Conservation (phyloP, 805 yeast species). For the Lipomyces lipofer region DNA sequence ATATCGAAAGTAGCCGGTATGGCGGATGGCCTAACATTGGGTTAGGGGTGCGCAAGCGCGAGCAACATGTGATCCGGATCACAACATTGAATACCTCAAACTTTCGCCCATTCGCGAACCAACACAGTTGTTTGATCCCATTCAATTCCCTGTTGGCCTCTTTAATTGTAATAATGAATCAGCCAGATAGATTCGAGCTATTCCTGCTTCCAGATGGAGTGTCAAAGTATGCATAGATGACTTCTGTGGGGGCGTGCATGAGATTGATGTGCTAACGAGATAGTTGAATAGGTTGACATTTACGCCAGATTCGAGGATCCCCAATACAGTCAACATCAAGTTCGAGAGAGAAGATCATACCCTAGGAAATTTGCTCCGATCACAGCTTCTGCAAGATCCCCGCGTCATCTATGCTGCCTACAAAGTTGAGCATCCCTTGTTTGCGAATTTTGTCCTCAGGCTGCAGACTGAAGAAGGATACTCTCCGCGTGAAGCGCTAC, state of each 20-base stretch:
- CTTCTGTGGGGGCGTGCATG: no score
- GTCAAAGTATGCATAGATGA: constrained; percentile 74
- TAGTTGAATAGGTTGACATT: constrained; percentile 58
- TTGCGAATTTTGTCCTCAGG: constrained; percentile 91
- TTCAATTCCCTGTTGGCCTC: no score
- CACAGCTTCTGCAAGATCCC: constrained; percentile 77
- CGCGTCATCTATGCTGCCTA: constrained; percentile 96
- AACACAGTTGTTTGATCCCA: no score
- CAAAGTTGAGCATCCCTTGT: constrained; percentile 96
- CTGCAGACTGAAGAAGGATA: constrained; percentile 95
- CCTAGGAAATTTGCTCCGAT: constrained; percentile 79
- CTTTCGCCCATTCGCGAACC: no score
- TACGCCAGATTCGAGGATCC: constrained; percentile 91
- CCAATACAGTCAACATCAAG: constrained; percentile 88
- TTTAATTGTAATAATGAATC: constrained; percentile 80
- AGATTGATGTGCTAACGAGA: neutral
- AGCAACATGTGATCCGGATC: no score
- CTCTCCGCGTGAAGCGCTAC: constrained; percentile 85
- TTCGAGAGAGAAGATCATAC: constrained; percentile 98
- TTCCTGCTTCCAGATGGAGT: constrained; percentile 97
- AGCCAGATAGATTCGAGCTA: constrained; percentile 98
- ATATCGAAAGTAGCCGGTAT: no score
- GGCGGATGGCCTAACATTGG: no score
- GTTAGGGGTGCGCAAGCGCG: no score
- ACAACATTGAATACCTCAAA: no score